A percentile compares a stretch with the other conserved stretches of the same genome.
These are phyloP conservation scores for Umbelopsis ramanniana DNA, from an alignment of 192 early-diverging fungal species.

Conservation along the genomic window DNA sequence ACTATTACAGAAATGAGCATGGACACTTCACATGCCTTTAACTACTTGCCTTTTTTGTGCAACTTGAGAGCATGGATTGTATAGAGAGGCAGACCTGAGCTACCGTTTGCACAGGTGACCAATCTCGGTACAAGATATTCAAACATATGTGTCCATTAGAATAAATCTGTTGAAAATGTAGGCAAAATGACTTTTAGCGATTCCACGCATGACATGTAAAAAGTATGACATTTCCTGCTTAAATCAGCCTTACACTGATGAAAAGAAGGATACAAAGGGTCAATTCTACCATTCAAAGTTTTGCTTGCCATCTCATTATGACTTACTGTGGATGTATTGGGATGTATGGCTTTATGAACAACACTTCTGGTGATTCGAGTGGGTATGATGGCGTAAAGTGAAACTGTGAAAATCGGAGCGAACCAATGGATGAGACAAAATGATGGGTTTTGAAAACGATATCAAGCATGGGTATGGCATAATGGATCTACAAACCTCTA, in stretches of 20 bases:
- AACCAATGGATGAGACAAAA: not conserved
- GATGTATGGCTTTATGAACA: conserved; percentile 58
- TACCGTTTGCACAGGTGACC: conserved; percentile 93
- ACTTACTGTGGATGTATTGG: conserved; percentile 78
- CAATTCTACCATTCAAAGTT: not conserved
- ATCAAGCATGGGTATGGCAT: not conserved
- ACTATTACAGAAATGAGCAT: too few species aligned
- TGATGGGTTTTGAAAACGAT: not conserved
- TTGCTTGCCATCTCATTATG: not conserved
- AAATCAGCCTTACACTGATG: not conserved
- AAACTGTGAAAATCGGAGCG: conserved; percentile 49
- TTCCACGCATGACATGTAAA: too few species aligned
- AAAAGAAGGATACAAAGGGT: conserved; percentile 3
- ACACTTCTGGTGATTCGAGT: conserved; percentile 73
- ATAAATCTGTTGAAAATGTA: conserved; percentile 56
- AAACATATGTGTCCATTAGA: conserved; percentile 98
- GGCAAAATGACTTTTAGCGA: not conserved
- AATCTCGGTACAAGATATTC: conserved; percentile 92
- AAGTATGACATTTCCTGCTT: too few species aligned
- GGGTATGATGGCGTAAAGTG: conserved; percentile 77
- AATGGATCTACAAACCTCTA: conserved; percentile 42
- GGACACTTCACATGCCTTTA: too few species aligned
- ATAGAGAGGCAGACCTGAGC: conserved; percentile 87
- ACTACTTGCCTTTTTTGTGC: conserved; percentile 67
- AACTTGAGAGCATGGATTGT: conserved; percentile 90